Conservation (phyloP, 768 basidiomycete genomes). For the Hygrocybe punicea region DNA sequence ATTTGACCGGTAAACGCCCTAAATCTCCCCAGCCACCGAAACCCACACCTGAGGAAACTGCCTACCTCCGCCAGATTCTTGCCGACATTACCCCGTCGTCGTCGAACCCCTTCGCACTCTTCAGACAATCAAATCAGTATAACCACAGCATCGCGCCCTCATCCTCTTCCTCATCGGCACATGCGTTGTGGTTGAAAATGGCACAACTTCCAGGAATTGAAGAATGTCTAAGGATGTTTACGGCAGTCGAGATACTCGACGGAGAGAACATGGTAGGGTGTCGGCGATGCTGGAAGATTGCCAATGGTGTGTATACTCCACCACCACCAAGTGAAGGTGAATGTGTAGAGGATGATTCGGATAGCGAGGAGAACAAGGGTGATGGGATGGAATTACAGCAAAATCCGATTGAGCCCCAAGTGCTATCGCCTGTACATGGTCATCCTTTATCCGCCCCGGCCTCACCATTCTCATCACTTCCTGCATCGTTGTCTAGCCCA, state of each 20-base stretch:
- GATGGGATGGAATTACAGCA: background rate
- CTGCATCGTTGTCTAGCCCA: slow-evolving; percentile 42
- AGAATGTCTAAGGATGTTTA: slow-evolving; percentile 84
- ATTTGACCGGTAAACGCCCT: background rate
- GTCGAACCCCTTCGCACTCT: slow-evolving; percentile 48
- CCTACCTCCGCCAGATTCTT: slow-evolving; percentile 65
- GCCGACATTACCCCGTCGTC: slow-evolving; percentile 53
- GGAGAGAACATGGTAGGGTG: slow-evolving; percentile 96
- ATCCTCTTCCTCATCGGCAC: slow-evolving; percentile 20
- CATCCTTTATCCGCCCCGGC: slow-evolving; percentile 14
- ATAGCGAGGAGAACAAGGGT: slow-evolving; percentile 27
- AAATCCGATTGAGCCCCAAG: background rate
- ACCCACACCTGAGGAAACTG: slow-evolving; percentile 53
- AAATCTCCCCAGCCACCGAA: slow-evolving; percentile 37
- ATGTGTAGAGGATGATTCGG: slow-evolving; percentile 29
- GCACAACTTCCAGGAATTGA: slow-evolving; percentile 59
- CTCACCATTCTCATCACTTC: slow-evolving; percentile 25
- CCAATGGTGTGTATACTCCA: slow-evolving; percentile 54
- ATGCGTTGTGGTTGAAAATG: slow-evolving; percentile 45
- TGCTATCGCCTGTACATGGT: background rate
- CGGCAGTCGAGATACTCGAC: slow-evolving; percentile 87
- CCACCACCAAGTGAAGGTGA: slow-evolving; percentile 25
- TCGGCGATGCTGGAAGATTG: slow-evolving; percentile 90
- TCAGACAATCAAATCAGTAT: slow-evolving; percentile 32
- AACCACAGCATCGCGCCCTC: slow-evolving; percentile 16